phyloP scores from a whole-genome alignment of 202 grass and related monocot species.

The Sporobolus alterniflorus region DNA sequence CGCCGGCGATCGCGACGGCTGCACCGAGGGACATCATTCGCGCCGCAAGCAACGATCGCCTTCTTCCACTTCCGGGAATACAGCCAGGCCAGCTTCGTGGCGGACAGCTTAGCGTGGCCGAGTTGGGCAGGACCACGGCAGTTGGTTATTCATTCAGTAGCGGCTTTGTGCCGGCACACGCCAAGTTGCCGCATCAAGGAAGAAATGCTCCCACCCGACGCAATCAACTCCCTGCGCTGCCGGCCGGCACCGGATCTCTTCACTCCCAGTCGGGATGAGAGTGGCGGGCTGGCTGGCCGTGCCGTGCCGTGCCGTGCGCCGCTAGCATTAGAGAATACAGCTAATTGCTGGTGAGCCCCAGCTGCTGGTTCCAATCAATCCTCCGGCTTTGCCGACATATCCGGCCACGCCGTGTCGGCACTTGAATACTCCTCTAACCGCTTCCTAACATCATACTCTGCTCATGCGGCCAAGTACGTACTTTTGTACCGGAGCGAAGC shows the following conservation, averaged over 20 bases:
- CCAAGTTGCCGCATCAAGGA: not conserved
- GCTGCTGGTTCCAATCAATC: not conserved
- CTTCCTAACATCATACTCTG: not conserved
- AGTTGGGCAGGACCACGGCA: no score
- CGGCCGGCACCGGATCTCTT: not conserved
- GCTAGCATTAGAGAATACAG: not conserved
- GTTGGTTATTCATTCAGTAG: not conserved
- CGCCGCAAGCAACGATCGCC: not conserved
- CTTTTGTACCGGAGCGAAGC: not conserved
- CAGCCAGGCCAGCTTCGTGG: not conserved
- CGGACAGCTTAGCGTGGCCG: conserved; percentile 16
- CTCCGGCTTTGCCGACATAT: conserved; percentile 42
- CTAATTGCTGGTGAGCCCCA: not conserved
- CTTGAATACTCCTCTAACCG: conserved; percentile 15
- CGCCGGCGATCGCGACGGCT: not conserved
- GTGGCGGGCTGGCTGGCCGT: not conserved
- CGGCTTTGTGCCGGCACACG: not conserved
- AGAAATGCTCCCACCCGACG: not conserved
- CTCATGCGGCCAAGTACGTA: no score
- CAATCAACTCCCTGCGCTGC: not conserved
- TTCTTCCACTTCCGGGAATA: not conserved
- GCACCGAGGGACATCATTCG: no score
- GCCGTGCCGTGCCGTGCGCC: not conserved
- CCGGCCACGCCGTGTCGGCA: conserved; percentile 34
- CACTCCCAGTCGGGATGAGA: not conserved